These are phyloP conservation scores for Omphalotus olearius DNA, from an alignment of 1,284 basidiomycete species.

Conservation along the genomic window DNA sequence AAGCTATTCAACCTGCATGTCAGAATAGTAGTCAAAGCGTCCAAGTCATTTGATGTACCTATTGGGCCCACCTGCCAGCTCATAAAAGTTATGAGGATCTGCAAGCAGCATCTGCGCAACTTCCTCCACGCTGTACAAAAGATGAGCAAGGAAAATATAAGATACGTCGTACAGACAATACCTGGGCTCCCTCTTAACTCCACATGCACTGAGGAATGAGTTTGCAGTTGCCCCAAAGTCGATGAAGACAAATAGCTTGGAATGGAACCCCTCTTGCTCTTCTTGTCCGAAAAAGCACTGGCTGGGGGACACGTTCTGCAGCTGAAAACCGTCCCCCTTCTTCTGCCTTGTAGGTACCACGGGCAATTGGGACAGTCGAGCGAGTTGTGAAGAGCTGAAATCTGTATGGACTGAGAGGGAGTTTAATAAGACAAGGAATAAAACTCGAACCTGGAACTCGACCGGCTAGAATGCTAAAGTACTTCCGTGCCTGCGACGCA, in stretches of 20 bases:
- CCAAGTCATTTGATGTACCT: slow-evolving; percentile 37
- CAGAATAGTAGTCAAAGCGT: background rate
- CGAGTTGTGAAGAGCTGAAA: slow-evolving; percentile 44
- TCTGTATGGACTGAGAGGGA: slow-evolving; percentile 29
- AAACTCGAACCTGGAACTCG: slow-evolving; percentile 55
- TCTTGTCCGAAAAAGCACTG: slow-evolving; percentile 68
- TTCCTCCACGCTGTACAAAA: slow-evolving; percentile 51
- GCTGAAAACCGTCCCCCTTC: slow-evolving; percentile 22
- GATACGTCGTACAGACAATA: slow-evolving; percentile 18
- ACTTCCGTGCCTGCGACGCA: slow-evolving; percentile 49
- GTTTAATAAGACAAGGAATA: background rate
- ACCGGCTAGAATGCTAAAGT: slow-evolving; percentile 78
- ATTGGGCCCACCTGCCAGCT: slow-evolving; percentile 58
- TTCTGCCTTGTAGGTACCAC: slow-evolving; percentile 49
- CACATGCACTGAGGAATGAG: slow-evolving; percentile 82
- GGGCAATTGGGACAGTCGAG: slow-evolving; percentile 41
- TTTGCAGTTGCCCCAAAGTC: slow-evolving; percentile 87
- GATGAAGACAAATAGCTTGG: slow-evolving; percentile 82
- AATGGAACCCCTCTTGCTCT: slow-evolving; percentile 55
- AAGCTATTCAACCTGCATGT: slow-evolving; percentile 56
- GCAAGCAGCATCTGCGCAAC: slow-evolving; percentile 60
- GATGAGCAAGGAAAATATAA: background rate
- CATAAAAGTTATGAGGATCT: slow-evolving; percentile 68
- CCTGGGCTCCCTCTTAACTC: slow-evolving; percentile 86
- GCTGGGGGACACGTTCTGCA: slow-evolving; percentile 52